Percentiles rank a stretch among this genome's conserved stretches.
Conservation (phyloP, 768 basidiomycete genomes). For the Trametes coccinea region DNA sequence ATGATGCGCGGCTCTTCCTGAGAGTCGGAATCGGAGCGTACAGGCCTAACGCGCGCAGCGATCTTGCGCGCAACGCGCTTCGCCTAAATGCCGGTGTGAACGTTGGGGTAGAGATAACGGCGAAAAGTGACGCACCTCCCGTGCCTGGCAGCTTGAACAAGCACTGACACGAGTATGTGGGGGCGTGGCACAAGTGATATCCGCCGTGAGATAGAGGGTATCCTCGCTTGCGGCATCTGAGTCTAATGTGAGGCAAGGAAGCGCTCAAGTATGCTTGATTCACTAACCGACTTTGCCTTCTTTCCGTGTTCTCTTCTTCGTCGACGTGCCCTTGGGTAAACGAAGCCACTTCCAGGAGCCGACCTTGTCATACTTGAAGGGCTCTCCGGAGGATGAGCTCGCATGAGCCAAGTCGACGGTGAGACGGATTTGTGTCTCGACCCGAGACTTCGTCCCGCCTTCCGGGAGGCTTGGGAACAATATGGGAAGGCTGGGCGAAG, state of each 20-base stretch:
- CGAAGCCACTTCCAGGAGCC: constrained; percentile 91
- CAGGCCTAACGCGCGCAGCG: constrained; percentile 78
- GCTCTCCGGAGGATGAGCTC: constrained; percentile 57
- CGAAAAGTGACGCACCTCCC: constrained; percentile 60
- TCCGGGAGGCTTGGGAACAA: constrained; percentile 83
- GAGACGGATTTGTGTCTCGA: constrained; percentile 93
- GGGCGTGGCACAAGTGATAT: constrained; percentile 78
- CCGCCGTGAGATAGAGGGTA: constrained; percentile 68
- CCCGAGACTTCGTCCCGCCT: constrained; percentile 83
- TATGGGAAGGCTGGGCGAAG: constrained; percentile 62
- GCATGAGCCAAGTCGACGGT: constrained; percentile 76
- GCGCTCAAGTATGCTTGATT: constrained; percentile 12
- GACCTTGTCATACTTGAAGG: constrained; percentile 70
- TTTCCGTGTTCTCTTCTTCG: constrained; percentile 82
- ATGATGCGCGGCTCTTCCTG: constrained; percentile 48
- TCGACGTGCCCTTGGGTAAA: constrained; percentile 78
- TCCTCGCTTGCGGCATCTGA: constrained; percentile 69
- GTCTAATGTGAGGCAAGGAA: constrained; percentile 9
- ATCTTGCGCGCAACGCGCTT: constrained; percentile 90
- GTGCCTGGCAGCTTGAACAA: constrained; percentile 85
- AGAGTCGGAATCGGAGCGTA: constrained; percentile 73
- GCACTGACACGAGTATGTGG: constrained; percentile 77
- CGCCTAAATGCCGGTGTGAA: constrained; percentile 47
- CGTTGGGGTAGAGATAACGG: constrained; percentile 1
- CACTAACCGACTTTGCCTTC: constrained; percentile 76